Conservation (phyloP, 75 land plant genomes). For the Pinus tabuliformis region DNA sequence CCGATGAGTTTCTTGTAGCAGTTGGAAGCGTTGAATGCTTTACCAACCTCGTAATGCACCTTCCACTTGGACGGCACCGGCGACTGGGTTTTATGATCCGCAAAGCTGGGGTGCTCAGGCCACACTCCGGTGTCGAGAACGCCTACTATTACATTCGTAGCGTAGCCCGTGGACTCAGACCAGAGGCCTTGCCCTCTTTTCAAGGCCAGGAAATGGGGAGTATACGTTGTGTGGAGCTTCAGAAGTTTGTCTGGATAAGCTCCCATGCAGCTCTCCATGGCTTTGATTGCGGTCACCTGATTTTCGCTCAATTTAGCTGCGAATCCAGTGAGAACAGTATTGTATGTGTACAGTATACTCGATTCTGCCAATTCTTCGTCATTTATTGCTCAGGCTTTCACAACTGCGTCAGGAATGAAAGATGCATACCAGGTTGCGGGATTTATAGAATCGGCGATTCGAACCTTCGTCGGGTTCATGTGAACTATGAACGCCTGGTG, state of each 20-base stretch:
- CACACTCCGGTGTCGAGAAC: conserved; percentile 44
- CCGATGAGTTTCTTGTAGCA: conserved; percentile 27
- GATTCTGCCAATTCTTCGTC: no score
- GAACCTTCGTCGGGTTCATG: no score
- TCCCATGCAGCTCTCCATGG: conserved; percentile 27
- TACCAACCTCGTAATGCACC: conserved; percentile 15
- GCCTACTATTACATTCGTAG: conserved; percentile 40
- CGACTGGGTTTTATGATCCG: not conserved
- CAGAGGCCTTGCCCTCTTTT: conserved; percentile 19
- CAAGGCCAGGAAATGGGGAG: conserved; percentile 54
- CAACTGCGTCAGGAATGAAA: no score
- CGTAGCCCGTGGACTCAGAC: not conserved
- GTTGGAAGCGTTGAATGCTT: conserved; percentile 12
- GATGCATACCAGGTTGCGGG: no score
- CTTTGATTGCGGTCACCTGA: conserved; percentile 13
- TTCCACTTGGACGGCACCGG: conserved; percentile 13
- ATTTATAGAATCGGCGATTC: no score
- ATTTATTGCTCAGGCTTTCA: no score
- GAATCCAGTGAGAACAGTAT: no score
- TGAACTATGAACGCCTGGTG: no score
- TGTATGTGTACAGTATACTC: no score
- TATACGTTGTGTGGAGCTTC: conserved; percentile 46
- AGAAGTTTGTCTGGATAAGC: conserved; percentile 28
- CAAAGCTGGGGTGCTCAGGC: conserved; percentile 31
- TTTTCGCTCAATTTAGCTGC: no score